phyloP scores from a whole-genome alignment of 805 yeast genomes.

The Saccharomycopsis fermentans region DNA sequence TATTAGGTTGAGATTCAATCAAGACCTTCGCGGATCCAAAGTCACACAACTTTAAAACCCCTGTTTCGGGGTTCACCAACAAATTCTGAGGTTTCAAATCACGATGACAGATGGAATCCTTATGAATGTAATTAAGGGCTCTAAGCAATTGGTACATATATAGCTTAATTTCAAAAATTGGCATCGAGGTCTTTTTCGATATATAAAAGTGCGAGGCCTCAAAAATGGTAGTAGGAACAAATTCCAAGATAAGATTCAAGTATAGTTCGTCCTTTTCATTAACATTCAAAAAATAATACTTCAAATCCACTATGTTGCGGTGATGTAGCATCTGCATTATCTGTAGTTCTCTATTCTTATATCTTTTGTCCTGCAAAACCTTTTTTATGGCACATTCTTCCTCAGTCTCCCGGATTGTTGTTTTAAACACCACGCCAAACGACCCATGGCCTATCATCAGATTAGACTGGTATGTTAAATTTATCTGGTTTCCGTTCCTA shows the following conservation, averaged over 20 bases:
- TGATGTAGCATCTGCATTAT: slow-evolving; percentile 88
- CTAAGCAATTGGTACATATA: slow-evolving; percentile 72
- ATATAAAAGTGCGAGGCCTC: slow-evolving; percentile 83
- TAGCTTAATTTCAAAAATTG: slow-evolving; percentile 75
- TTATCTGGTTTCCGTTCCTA: slow-evolving; percentile 49
- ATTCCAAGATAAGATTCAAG: slow-evolving; percentile 82
- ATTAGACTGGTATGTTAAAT: slow-evolving; percentile 67
- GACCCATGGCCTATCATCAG: slow-evolving; percentile 98
- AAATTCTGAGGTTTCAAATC: slow-evolving; percentile 89
- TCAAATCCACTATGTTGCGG: slow-evolving; percentile 76
- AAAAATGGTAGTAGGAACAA: slow-evolving; percentile 91
- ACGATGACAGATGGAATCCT: slow-evolving; percentile 73
- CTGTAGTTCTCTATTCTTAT: slow-evolving; percentile 89
- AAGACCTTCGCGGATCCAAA: slow-evolving; percentile 92
- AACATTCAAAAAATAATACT: slow-evolving; percentile 74
- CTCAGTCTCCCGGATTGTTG: slow-evolving; percentile 61
- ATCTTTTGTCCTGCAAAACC: slow-evolving; percentile 91
- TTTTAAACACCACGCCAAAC: slow-evolving; percentile 96
- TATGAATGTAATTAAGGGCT: slow-evolving; percentile 70
- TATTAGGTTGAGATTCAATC: slow-evolving; percentile 87
- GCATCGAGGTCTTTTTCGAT: slow-evolving; percentile 68
- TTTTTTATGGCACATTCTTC: slow-evolving; percentile 87
- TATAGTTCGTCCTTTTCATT: slow-evolving; percentile 69
- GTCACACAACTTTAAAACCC: slow-evolving; percentile 86
- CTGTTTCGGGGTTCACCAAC: slow-evolving; percentile 74